phyloP scores from a whole-genome alignment of 441 rosid species.

The Oxalis stricta region DNA sequence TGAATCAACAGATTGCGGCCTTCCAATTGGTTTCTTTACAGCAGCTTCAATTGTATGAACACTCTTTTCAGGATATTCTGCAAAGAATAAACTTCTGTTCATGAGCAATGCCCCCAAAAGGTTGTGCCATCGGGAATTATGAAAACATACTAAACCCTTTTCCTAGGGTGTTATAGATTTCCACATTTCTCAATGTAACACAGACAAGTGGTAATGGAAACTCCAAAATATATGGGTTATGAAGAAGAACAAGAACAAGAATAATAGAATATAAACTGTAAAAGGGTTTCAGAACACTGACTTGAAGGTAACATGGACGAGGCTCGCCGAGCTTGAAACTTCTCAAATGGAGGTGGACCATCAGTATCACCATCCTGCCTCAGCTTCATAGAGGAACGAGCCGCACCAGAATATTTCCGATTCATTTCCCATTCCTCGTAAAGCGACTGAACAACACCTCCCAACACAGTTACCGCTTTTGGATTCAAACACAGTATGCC shows the following conservation, averaged over 20 bases:
- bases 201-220: constrained; percentile 3
- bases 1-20: constrained; percentile 10
- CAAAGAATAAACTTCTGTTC: no score
- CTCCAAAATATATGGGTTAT: not conserved
- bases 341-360: constrained; percentile 82
- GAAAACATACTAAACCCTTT: no score
- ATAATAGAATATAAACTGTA: not conserved
- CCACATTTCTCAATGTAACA: constrained; percentile 16
- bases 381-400: constrained; percentile 38
- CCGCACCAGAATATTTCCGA: constrained; percentile 42
- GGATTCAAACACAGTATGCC: constrained; percentile 64
- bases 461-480: constrained; percentile 46
- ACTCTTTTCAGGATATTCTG: no score
- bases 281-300: constrained; percentile 12
- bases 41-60: no score
- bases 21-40: constrained; percentile 16
- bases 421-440: constrained; percentile 87
- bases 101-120: no score
- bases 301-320: constrained; percentile 17
- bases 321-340: constrained; percentile 41
- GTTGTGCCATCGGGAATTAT: no score
- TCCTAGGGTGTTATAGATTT: no score
- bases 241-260: not conserved
- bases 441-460: constrained; percentile 73
- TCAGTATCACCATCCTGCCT: constrained; percentile 31